Percentiles rank a stretch among this genome's conserved stretches.
phyloP scores from a whole-genome alignment of 805 yeast species.

The Teunomyces stri region DNA sequence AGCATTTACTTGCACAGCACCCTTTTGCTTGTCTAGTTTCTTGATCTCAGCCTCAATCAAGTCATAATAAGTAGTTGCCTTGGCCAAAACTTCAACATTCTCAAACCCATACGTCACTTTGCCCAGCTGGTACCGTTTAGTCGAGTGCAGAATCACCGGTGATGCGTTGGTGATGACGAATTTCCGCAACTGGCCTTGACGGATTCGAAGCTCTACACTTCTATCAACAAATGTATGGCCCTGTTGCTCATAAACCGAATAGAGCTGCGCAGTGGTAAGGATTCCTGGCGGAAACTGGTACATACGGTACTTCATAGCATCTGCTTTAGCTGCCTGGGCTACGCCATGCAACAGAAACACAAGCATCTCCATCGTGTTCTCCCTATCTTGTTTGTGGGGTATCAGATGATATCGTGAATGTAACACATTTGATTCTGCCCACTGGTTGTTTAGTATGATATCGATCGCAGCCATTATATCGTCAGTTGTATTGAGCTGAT shows the following conservation, averaged over 20 bases:
- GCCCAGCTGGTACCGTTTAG: conserved; percentile 29
- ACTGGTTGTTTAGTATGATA: conserved; percentile 31
- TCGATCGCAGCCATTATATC: conserved; percentile 32
- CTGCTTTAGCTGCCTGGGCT: conserved; percentile 34
- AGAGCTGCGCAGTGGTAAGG: conserved; percentile 46
- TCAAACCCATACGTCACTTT: conserved; percentile 44
- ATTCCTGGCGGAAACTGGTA: conserved; percentile 38
- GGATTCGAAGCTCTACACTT: conserved; percentile 35
- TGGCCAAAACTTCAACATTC: conserved; percentile 37
- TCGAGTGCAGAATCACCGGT: conserved; percentile 41
- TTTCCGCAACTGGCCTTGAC: conserved; percentile 36
- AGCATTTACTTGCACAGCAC: conserved; percentile 9
- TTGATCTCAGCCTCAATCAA: conserved; percentile 15
- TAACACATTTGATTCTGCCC: conserved; percentile 35
- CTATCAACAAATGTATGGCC: conserved; percentile 53
- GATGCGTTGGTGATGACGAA: conserved; percentile 44
- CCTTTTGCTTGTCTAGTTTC: conserved; percentile 8
- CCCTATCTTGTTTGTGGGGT: conserved; percentile 7
- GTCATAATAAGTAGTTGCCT: conserved; percentile 20
- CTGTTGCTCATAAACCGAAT: conserved; percentile 43
- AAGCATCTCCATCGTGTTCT: conserved; percentile 20
- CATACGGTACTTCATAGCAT: conserved; percentile 31
- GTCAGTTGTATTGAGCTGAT: conserved; percentile 28
- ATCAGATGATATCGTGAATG: conserved; percentile 23
- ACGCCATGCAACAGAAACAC: conserved; percentile 35